These are phyloP conservation scores for Linnemannia hyalina DNA, from an alignment of 192 early-diverging fungal species.

Conservation along the genomic window DNA sequence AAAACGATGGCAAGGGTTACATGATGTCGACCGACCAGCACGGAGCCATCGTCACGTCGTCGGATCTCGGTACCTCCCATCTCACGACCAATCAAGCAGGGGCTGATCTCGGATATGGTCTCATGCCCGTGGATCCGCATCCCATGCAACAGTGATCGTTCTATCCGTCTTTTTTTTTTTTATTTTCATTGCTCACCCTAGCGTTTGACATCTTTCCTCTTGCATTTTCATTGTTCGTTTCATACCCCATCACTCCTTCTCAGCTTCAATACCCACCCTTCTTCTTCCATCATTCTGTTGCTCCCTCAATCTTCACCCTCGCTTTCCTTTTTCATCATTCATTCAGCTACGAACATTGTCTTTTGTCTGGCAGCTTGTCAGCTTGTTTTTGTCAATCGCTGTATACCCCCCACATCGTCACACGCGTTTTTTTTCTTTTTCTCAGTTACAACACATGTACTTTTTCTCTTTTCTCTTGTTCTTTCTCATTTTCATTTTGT, in stretches of 20 bases:
- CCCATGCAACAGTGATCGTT: conserved; percentile 18
- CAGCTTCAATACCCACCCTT: conserved; percentile 6
- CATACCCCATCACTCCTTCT: background rate
- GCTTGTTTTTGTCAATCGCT: conserved; percentile 8
- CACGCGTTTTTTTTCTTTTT: background rate
- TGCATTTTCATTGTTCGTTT: conserved; percentile 11
- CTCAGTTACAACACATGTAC: conserved; percentile 5
- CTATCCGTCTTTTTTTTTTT: background rate
- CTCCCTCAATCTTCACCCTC: background rate
- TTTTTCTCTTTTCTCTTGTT: background rate
- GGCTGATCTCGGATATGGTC: conserved; percentile 28
- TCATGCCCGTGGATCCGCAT: conserved; percentile 36
- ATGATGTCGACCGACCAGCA: conserved; percentile 22
- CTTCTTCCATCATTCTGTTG: background rate
- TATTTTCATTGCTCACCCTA: background rate
- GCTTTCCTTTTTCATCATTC: background rate
- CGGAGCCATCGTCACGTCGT: background rate
- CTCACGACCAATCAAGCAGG: background rate
- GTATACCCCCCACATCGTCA: conserved; percentile 9
- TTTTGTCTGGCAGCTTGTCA: background rate
- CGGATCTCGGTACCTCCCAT: background rate
- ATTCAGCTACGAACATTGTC: background rate
- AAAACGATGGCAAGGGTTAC: conserved; percentile 8
- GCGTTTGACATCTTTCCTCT: conserved; percentile 1
- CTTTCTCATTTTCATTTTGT: background rate